Percentiles rank a stretch among this genome's conserved stretches.
Conservation (phyloP, 129 eudicot species). For the Daucus carota region DH1_v3.0 NC_030381.2:47578001-47578500, state of each 20-base stretch:
- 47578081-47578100: constrained; percentile 1
- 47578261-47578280: constrained; percentile 9
- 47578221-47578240: constrained; percentile 23
- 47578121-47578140: constrained; percentile 3
- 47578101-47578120: constrained; percentile 5
- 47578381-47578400: constrained; percentile 39
- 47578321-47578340: constrained; percentile 58
- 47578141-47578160: constrained; percentile 2
- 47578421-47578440: constrained; percentile 67
- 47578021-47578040: neutral
- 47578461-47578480: constrained; percentile 82
- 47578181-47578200: neutral
- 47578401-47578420: constrained; percentile 65
- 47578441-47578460: constrained; percentile 80
- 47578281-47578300: neutral
- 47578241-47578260: constrained; percentile 19
- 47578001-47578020: constrained; percentile 19
- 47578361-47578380: constrained; percentile 28
- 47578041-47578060: neutral
- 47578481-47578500: constrained; percentile 80
- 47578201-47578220: neutral
- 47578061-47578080: constrained; percentile 15
- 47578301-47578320: constrained; percentile 50
- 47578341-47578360: constrained; percentile 71
- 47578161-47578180: neutral